Evolutionary conservation across 805 yeast genomes (phyloP).

Genomic region (Ogataea nonfermentans): DNA sequence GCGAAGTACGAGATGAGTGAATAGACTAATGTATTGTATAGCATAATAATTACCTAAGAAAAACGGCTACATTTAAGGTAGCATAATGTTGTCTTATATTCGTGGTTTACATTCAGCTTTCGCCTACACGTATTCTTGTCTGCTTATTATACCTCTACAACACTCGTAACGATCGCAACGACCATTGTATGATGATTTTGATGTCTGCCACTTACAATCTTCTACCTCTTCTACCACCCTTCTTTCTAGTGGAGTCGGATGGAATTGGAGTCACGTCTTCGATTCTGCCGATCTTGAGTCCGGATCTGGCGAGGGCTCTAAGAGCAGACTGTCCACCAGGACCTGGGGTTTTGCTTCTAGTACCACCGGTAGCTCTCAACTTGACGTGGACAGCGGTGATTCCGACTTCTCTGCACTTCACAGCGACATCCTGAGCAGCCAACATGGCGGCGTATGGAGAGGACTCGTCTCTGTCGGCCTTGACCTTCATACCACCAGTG

Average conservation of each 20-base stretch:
- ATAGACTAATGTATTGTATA: neutral
- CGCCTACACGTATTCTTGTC: conserved; percentile 1
- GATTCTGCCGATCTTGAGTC: conserved; percentile 99
- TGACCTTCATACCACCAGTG: conserved; percentile 99
- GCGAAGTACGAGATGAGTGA: conserved; percentile 17
- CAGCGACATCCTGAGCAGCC: conserved; percentile 99
- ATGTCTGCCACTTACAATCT: conserved; percentile 53
- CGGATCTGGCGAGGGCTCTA: conserved; percentile 99
- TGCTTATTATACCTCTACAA: conserved; percentile 14
- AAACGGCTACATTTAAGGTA: no score
- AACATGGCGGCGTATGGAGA: conserved; percentile 99
- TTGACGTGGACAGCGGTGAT: conserved; percentile 99
- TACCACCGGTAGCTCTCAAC: conserved; percentile 99
- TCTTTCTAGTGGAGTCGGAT: conserved; percentile 99
- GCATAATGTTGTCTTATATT: no score
- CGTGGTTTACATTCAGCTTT: conserved; percentile 3
- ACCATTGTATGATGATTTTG: conserved; percentile 10
- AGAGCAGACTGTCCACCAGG: conserved; percentile 99
- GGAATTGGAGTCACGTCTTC: conserved; percentile 99
- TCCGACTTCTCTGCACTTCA: conserved; percentile 98
- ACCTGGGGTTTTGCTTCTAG: conserved; percentile 99
- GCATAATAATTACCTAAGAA: no score
- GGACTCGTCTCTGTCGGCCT: conserved; percentile 99
- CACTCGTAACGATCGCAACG: conserved; percentile 11
- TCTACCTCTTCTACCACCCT: conserved; percentile 99